These are phyloP conservation scores for Cladosporium phlei DNA, from an alignment of 2,329 filamentous ascomycete species.

Conservation along the genomic window DNA sequence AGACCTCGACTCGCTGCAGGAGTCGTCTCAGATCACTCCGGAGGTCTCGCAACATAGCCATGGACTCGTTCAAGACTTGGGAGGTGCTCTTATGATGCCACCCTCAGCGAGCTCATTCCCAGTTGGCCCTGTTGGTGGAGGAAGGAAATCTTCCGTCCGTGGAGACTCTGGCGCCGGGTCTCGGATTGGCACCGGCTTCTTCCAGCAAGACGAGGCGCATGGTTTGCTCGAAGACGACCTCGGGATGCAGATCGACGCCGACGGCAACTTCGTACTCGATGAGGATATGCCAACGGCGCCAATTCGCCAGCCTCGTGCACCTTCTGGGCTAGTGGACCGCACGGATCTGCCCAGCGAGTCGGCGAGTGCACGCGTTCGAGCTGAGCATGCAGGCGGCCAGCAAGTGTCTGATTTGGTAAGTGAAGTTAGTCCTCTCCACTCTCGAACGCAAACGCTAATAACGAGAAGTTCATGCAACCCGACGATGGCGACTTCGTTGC, in stretches of 20 bases:
- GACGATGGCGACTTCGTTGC: constrained; percentile 33
- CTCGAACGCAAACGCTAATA: background rate
- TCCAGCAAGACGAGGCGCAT: constrained; percentile 40
- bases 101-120: constrained; percentile 31
- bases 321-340: constrained; percentile 11
- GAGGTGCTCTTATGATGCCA: constrained; percentile 45
- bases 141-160: constrained; percentile 38
- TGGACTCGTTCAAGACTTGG: constrained; percentile 28
- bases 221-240: constrained; percentile 24
- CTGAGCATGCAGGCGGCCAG: constrained; percentile 40
- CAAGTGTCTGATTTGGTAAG: constrained; percentile 35
- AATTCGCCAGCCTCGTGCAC: constrained; percentile 14
- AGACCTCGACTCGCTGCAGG: constrained; percentile 45
- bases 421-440: background rate
- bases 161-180: constrained; percentile 38
- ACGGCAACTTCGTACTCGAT: constrained; percentile 48
- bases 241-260: constrained; percentile 55
- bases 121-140: constrained; percentile 32
- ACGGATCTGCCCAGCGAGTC: constrained; percentile 15
- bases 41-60: constrained; percentile 24
- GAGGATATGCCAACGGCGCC: constrained; percentile 13
- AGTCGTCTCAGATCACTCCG: constrained; percentile 33
- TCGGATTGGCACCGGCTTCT: background rate
- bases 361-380: constrained; percentile 37
- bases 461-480: constrained; percentile 13